phyloP scores from a whole-genome alignment of 495 filamentous ascomycete species.

The Cercophora samala region DNA sequence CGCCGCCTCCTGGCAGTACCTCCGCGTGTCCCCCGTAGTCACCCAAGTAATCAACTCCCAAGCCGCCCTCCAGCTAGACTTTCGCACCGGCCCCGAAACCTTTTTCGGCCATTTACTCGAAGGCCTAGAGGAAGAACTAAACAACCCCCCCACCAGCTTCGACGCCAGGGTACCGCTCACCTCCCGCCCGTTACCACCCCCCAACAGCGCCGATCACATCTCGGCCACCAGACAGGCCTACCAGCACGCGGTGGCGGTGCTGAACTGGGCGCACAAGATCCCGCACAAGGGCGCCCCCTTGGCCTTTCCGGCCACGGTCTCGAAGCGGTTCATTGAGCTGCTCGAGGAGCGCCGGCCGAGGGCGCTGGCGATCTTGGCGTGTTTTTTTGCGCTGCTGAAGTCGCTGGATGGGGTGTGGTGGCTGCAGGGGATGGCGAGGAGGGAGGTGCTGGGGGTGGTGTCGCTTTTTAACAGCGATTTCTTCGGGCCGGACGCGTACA shows the following conservation, averaged over 20 bases:
- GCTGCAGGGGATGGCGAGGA: conserved; percentile 54
- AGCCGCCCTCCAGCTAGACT: conserved; percentile 48
- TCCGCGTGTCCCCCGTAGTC: conserved; percentile 48
- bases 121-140: conserved; percentile 49
- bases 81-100: conserved; percentile 36
- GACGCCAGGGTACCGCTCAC: conserved; percentile 12
- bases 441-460: conserved; percentile 54
- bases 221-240: conserved; percentile 49
- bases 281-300: conserved; percentile 52
- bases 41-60: conserved; percentile 55
- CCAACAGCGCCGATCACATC: conserved; percentile 21
- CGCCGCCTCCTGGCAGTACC: conserved; percentile 50
- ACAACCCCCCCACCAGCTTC: conserved; percentile 21
- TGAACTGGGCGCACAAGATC: conserved; percentile 57
- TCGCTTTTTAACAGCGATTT: conserved; percentile 48
- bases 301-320: conserved; percentile 57
- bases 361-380: conserved; percentile 52
- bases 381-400: conserved; percentile 56
- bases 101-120: conserved; percentile 53
- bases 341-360: conserved; percentile 49
- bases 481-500: conserved; percentile 36
- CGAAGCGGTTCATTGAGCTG: conserved; percentile 53
- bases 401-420: conserved; percentile 54
- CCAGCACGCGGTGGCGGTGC: conserved; percentile 52
- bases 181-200: not conserved